Conservation (phyloP, 257 asterid species). For the Leonotis leonurus region DNA sequence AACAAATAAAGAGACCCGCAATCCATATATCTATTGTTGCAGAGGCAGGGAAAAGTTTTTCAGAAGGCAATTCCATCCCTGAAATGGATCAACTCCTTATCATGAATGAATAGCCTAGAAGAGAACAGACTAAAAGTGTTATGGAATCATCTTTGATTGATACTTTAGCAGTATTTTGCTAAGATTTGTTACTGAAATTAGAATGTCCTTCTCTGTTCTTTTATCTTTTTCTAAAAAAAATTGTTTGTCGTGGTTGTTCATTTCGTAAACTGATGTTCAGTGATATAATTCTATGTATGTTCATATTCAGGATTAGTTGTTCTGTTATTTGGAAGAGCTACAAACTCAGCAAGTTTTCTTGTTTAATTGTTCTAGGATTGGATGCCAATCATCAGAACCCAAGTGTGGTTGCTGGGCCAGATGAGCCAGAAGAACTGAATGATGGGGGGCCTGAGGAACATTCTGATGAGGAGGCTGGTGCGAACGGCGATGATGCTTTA, state of each 20-base stretch:
- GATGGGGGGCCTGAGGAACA: constrained; percentile 25
- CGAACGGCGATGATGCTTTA: constrained; percentile 27
- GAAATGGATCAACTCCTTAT: constrained; percentile 50
- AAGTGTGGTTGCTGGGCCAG: constrained; percentile 14
- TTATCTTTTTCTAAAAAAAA: neutral
- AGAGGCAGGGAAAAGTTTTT: neutral
- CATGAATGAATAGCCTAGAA: constrained; percentile 51
- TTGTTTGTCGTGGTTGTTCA: neutral
- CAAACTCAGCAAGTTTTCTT: neutral
- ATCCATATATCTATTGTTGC: neutral
- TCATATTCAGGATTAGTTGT: neutral
- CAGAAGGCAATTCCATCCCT: constrained; percentile 50
- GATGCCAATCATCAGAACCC: constrained; percentile 24
- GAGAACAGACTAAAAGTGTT: constrained; percentile 19
- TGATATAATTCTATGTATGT: neutral
- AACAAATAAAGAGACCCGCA: too few relatives aligned
- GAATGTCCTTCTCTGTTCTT: neutral
- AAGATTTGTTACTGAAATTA: neutral
- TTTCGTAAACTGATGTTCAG: neutral
- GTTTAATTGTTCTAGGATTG: constrained; percentile 21
- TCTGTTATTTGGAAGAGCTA: neutral
- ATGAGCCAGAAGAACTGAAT: constrained; percentile 24
- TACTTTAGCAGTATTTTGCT: neutral
- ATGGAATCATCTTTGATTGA: constrained; percentile 20
- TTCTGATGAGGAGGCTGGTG: constrained; percentile 34